A percentile compares a stretch with the other conserved stretches of the same genome.
phyloP scores from a whole-genome alignment of 2,329 filamentous ascomycete genomes.

The Beauveria brongniartii region DNA sequence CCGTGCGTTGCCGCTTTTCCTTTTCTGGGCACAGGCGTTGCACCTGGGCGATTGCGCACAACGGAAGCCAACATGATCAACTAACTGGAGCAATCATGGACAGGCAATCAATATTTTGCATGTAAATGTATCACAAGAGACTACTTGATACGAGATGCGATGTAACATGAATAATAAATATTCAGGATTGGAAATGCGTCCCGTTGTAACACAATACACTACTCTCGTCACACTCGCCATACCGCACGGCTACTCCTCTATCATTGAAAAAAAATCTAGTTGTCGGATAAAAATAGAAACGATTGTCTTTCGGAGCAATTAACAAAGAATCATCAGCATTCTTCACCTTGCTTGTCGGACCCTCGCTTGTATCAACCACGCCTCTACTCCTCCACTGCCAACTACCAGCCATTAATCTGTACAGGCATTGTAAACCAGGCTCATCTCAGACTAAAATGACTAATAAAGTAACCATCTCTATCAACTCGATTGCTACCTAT shows the following conservation, averaged over 20 bases:
- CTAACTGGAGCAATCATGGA: neutral
- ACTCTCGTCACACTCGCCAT: too few relatives aligned
- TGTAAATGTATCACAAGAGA: neutral
- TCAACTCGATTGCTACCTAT: neutral
- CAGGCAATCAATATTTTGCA: neutral
- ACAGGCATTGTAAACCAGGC: neutral
- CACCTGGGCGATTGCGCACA: neutral
- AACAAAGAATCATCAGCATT: too few relatives aligned
- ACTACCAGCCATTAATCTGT: neutral
- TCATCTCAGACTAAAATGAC: neutral
- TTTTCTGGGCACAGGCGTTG: neutral
- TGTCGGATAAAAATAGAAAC: too few relatives aligned
- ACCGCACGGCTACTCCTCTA: neutral
- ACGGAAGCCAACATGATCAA: neutral
- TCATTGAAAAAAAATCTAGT: too few relatives aligned
- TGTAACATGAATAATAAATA: neutral
- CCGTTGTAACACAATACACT: too few relatives aligned
- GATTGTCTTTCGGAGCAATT: too few relatives aligned
- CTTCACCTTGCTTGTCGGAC: neutral
- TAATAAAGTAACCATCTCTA: too few relatives aligned
- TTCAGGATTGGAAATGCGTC: neutral
- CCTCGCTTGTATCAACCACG: neutral
- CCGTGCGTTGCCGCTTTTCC: conserved; percentile 7
- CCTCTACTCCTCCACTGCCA: neutral
- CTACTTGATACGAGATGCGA: neutral